These are phyloP conservation scores for Plectosphaerella plurivora DNA, from an alignment of 2,329 filamentous ascomycete species.

Conservation along the genomic window DNA sequence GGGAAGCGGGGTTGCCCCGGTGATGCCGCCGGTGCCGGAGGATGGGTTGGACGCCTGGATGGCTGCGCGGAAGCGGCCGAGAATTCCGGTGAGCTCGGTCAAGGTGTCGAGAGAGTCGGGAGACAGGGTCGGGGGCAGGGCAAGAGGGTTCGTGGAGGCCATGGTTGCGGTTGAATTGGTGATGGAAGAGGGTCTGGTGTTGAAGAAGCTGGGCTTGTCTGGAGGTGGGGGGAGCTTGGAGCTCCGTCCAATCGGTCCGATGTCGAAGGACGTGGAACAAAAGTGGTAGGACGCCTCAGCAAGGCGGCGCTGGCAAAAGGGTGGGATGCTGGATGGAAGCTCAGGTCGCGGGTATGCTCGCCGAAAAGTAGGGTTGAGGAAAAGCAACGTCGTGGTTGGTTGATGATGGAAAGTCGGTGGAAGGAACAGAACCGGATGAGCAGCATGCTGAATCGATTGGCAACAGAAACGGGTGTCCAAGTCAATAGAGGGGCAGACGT, in stretches of 20 bases:
- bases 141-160: slow-evolving; percentile 31
- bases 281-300: not conserved
- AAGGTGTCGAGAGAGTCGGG: slow-evolving; percentile 83
- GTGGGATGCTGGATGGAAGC: not conserved
- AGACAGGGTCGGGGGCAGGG: slow-evolving; percentile 61
- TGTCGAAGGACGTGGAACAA: not conserved
- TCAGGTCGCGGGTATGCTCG: not conserved
- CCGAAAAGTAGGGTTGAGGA: not conserved
- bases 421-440: not conserved
- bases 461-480: slow-evolving; percentile 13
- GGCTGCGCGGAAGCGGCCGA: slow-evolving; percentile 64
- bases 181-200: not conserved
- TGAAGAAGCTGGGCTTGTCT: too few relatives aligned
- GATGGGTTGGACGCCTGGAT: slow-evolving; percentile 27
- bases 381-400: not conserved
- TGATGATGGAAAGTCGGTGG: not conserved
- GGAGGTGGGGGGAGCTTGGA: not conserved
- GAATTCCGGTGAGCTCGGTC: slow-evolving; percentile 73
- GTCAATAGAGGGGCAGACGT: slow-evolving; percentile 13
- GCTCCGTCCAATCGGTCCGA: too few relatives aligned
- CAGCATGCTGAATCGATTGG: slow-evolving; percentile 8
- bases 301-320: too few relatives aligned
- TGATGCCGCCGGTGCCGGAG: slow-evolving; percentile 28
- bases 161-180: not conserved
- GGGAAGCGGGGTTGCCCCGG: slow-evolving; percentile 29